These are phyloP conservation scores for Moringa oleifera DNA, from an alignment of 345 rosid genomes.

Conservation along the genomic window DNA sequence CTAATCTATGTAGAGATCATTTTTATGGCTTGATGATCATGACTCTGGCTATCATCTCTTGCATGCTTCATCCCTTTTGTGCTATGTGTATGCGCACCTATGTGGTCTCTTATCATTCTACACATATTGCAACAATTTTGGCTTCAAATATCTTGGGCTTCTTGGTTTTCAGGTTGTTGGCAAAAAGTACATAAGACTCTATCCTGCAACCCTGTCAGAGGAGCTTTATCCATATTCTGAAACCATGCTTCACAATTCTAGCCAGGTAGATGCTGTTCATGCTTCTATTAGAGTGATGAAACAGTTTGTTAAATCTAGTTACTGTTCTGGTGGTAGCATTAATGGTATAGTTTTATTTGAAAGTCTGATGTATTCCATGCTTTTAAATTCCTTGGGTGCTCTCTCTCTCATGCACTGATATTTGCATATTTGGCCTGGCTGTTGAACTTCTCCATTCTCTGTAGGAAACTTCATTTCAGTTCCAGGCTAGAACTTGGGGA, in stretches of 20 bases:
- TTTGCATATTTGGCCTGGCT: background rate
- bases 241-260: slow-evolving; percentile 89
- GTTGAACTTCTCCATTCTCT: background rate
- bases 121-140: background rate
- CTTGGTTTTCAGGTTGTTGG: slow-evolving; percentile 71
- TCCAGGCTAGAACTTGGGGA: background rate
- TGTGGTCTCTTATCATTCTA: background rate
- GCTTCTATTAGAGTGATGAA: background rate
- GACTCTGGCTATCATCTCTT: background rate
- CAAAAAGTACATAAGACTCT: slow-evolving; percentile 82
- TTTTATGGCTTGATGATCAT: background rate
- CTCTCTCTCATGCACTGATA: background rate
- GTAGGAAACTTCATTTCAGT: background rate
- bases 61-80: background rate
- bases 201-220: slow-evolving; percentile 57
- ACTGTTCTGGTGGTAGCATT: background rate
- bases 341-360: background rate
- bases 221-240: slow-evolving; percentile 81
- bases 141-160: background rate
- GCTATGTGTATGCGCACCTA: background rate
- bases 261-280: slow-evolving; percentile 52
- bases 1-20: background rate
- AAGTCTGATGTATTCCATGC: background rate
- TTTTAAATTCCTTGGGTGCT: too few relatives aligned
- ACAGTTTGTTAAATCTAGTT: too few relatives aligned